Conservation (phyloP, 345 rosid species). For the Melastoma malabathricum region DNA sequence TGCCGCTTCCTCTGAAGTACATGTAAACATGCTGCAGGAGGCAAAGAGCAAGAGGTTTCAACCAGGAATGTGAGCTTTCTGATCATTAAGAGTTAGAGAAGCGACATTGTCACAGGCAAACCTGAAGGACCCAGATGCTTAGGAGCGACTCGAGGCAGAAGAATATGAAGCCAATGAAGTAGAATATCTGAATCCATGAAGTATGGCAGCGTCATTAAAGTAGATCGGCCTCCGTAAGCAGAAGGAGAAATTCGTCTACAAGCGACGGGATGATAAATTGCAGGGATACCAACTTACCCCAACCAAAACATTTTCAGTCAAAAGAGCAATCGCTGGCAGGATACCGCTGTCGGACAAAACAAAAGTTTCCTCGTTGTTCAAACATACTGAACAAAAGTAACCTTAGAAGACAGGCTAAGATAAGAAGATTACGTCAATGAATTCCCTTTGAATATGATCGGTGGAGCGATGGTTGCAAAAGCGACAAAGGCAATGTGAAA, state of each 20-base stretch:
- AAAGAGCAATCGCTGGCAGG: constrained; percentile 74
- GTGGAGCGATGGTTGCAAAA: constrained; percentile 83
- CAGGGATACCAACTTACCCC: constrained; percentile 41
- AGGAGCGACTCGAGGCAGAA: constrained; percentile 70
- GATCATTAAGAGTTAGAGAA: background rate
- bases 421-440: constrained; percentile 58
- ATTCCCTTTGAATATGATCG: constrained; percentile 83
- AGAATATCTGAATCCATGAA: constrained; percentile 41
- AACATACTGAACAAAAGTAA: background rate
- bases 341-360: constrained; percentile 56
- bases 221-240: background rate
- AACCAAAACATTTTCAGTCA: constrained; percentile 37
- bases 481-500: constrained; percentile 72
- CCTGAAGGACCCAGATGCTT: constrained; percentile 99
- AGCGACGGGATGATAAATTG: background rate
- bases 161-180: constrained; percentile 69
- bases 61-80: background rate
- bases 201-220: too few relatives aligned
- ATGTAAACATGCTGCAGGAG: constrained; percentile 71
- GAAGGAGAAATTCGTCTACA: background rate
- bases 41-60: background rate
- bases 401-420: background rate
- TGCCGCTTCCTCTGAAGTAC: constrained; percentile 48
- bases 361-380: constrained; percentile 15
- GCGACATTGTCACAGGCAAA: constrained; percentile 14